Evolutionary conservation across 306 rosid genomes (phyloP).

Genomic region (Prunus campanulata): DNA sequence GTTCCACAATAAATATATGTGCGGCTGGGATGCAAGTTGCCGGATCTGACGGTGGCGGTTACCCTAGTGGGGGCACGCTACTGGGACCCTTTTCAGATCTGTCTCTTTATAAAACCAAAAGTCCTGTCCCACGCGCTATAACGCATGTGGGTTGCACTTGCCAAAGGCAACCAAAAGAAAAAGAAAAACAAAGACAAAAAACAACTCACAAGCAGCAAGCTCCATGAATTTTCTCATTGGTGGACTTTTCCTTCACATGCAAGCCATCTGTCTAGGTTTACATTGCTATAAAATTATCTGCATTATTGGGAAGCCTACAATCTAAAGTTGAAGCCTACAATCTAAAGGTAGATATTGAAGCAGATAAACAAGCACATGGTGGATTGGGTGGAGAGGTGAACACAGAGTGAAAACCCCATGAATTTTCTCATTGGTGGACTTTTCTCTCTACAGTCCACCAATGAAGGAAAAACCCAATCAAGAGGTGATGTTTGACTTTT

Average conservation of each 20-base stretch:
- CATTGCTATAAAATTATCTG: not conserved
- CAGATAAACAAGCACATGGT: not conserved
- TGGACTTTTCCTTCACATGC: too few relatives aligned
- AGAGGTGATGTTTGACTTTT: too few relatives aligned
- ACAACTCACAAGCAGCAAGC: too few relatives aligned
- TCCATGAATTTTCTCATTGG: too few relatives aligned
- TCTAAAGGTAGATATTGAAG: not conserved
- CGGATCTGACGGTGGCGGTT: slow-evolving; percentile 78
- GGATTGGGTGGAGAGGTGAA: not conserved
- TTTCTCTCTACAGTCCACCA: too few relatives aligned
- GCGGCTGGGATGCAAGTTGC: slow-evolving; percentile 63
- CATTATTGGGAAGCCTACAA: not conserved
- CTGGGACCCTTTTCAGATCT: slow-evolving; percentile 54
- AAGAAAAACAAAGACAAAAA: too few relatives aligned
- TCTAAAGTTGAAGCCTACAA: not conserved
- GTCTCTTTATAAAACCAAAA: slow-evolving; percentile 39
- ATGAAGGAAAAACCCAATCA: too few relatives aligned
- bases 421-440: too few relatives aligned
- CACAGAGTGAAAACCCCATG: not conserved
- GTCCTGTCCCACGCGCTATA: slow-evolving; percentile 43
- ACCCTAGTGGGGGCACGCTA: slow-evolving; percentile 47
- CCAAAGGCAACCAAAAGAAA: too few relatives aligned
- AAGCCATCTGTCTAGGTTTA: too few relatives aligned
- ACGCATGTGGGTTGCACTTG: not conserved
- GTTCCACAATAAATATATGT: slow-evolving; percentile 31